Conservation (phyloP, 257 asterid species). For the Rehmannia glutinosa region DNA sequence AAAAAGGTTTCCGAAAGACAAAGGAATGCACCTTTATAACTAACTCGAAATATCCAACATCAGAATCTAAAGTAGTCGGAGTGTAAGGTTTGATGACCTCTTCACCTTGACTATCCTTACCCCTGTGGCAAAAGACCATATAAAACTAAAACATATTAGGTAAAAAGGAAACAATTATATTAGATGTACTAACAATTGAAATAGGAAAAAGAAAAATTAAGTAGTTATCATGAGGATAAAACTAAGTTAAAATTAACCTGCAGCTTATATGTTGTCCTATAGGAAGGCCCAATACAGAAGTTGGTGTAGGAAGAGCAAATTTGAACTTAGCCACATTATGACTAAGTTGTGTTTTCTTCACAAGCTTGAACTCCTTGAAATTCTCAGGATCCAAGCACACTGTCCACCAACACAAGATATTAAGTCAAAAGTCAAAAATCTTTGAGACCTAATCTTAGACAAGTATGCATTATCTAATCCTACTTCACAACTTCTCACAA, state of each 20-base stretch:
- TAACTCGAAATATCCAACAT: slow-evolving; percentile 83
- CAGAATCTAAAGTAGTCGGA: slow-evolving; percentile 95
- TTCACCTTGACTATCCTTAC: slow-evolving; percentile 92
- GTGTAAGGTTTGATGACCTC: slow-evolving; percentile 93
- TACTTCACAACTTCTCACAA: background rate
- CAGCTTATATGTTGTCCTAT: slow-evolving; percentile 94
- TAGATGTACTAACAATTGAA: background rate
- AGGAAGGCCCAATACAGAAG: slow-evolving; percentile 80
- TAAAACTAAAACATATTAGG: background rate
- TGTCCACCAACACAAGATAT: slow-evolving; percentile 27
- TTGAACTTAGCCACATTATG: slow-evolving; percentile 88
- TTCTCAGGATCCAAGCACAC: slow-evolving; percentile 78
- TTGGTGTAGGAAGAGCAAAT: slow-evolving; percentile 78
- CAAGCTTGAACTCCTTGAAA: slow-evolving; percentile 85
- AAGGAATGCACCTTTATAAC: slow-evolving; percentile 70
- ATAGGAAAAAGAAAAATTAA: background rate
- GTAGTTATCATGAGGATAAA: background rate
- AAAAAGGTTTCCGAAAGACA: background rate
- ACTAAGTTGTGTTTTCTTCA: slow-evolving; percentile 67
- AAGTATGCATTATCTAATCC: background rate
- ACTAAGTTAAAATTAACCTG: slow-evolving; percentile 37
- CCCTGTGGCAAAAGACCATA: slow-evolving; percentile 40
- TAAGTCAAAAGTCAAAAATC: slow-evolving; percentile 3
- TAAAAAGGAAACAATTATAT: background rate
- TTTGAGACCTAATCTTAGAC: background rate